Base-by-base conservation (phyloP, 768 basidiomycete species). In the Calocybe indica region DNA sequence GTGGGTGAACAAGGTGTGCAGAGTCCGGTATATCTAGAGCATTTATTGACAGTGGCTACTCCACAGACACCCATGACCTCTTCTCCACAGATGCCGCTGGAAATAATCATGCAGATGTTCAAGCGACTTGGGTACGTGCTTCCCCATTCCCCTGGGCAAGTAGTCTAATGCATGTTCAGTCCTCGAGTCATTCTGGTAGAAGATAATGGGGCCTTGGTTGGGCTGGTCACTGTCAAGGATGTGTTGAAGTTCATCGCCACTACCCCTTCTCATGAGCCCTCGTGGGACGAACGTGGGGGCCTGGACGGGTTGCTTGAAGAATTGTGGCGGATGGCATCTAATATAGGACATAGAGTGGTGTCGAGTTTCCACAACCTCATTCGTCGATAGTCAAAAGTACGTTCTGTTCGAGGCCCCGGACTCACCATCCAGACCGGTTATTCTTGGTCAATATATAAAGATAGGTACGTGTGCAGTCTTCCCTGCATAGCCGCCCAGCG, bases 21-120 rank as follows among this genome's bases (percentile, higher is more conserved):
- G 39, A 15, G 40, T 44, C 30, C 49, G 7, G 31, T 9, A 43
- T 6, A 6, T 32, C 31, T 43, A n/a, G 15, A 22, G 15, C n/a
- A 43, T 36, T 30, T 14, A 37, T 30, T 53, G 45, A 14, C 6
- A 48, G 11, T 30, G 28, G 43, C 45, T 5, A 30, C 22, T 38
- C 43, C 41, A 34, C 61, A 99, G 96, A 95, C 92, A 0, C 93
- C 95, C 1, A 77, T 99, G 58, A 92, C 90, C 0, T 93, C 96
- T 8, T 86, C 92, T 5, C 86, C 92, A 1, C 89, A 90, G 53
- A 76, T 96, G 36, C 92, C 93, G 0, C 72, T 99, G 37, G 96
- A 99, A 64, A 92, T 97, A 46, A 92, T 94, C 6, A 92, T 96
- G 88, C 92, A 99, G 60, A 69, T 99, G 28, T 99, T 98, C 75